Percentiles rank a stretch among this genome's conserved stretches.
phyloP scores from a whole-genome alignment of 345 rosid genomes.

The Gossypium stocksii region DNA sequence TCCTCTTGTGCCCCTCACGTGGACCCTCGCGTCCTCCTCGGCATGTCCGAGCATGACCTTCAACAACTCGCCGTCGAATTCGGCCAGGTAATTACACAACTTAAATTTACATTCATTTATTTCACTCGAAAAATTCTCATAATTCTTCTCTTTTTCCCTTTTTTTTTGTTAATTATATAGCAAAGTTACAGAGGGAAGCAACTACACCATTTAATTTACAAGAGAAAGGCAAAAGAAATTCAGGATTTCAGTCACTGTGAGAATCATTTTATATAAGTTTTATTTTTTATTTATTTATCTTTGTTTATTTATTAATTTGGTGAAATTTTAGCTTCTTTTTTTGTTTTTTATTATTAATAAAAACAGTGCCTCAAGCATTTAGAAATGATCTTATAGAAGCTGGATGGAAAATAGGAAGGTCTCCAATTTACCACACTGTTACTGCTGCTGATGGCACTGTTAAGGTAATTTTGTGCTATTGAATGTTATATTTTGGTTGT shows the following conservation, averaged over 20 bases:
- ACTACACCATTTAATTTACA: constrained; percentile 78
- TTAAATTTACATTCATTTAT: background rate
- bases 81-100: constrained; percentile 55
- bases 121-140: background rate
- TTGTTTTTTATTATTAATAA: too few relatives aligned
- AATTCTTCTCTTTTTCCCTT: background rate
- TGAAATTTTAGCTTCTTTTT: background rate
- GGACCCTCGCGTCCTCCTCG: constrained; percentile 71
- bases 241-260: constrained; percentile 79
- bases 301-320: constrained; percentile 4
- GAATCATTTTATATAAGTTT: constrained; percentile 16
- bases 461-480: constrained; percentile 42
- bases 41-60: constrained; percentile 87
- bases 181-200: constrained; percentile 92
- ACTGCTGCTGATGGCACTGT: constrained; percentile 92
- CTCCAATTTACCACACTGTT: constrained; percentile 59
- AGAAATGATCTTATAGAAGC: constrained; percentile 71
- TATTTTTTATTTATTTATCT: background rate
- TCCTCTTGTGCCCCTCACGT: constrained; percentile 44
- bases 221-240: constrained; percentile 69
- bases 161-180: constrained; percentile 27
- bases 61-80: constrained; percentile 72
- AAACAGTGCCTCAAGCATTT: constrained; percentile 76
- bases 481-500: background rate
- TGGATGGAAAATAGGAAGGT: constrained; percentile 85